phyloP scores from a whole-genome alignment of 805 yeast genomes.

The Kazachstania africana region DNA sequence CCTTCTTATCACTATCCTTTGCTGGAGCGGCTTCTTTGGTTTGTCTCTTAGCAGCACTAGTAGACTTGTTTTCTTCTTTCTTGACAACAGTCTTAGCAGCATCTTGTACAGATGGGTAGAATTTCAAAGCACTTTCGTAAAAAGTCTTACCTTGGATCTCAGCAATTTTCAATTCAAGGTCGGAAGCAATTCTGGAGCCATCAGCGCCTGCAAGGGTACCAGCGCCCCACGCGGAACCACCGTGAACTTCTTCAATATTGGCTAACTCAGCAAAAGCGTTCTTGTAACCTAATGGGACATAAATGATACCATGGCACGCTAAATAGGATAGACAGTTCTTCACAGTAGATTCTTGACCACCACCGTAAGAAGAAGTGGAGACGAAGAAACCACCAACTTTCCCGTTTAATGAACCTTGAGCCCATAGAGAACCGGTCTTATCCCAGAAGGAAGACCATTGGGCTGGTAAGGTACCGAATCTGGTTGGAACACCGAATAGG shows the following conservation, averaged over 20 bases:
- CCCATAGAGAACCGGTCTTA: conserved; percentile 73
- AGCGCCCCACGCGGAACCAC: conserved; percentile 85
- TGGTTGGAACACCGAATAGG: conserved; percentile 71
- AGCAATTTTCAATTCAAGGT: conserved; percentile 56
- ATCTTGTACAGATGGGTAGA: conserved; percentile 1
- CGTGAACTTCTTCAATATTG: conserved; percentile 57
- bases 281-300: conserved; percentile 68
- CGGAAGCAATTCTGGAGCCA: conserved; percentile 61
- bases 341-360: conserved; percentile 75
- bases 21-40: conserved; percentile 4
- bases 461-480: conserved; percentile 67
- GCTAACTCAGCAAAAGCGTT: conserved; percentile 44
- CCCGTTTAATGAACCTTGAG: conserved; percentile 54
- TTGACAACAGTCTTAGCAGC: conserved; percentile 1
- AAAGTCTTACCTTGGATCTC: conserved; percentile 58
- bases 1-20: conserved; percentile 14
- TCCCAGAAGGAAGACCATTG: conserved; percentile 75
- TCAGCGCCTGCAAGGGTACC: conserved; percentile 70
- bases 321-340: conserved; percentile 47
- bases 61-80: conserved; percentile 30
- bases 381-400: conserved; percentile 70
- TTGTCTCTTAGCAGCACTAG: conserved; percentile 29
- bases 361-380: conserved; percentile 61
- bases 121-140: conserved; percentile 31
- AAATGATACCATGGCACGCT: conserved; percentile 70